Evolutionary conservation across 2,329 filamentous ascomycete species (phyloP).

Genomic region (Tolypocladium sp.): DNA sequence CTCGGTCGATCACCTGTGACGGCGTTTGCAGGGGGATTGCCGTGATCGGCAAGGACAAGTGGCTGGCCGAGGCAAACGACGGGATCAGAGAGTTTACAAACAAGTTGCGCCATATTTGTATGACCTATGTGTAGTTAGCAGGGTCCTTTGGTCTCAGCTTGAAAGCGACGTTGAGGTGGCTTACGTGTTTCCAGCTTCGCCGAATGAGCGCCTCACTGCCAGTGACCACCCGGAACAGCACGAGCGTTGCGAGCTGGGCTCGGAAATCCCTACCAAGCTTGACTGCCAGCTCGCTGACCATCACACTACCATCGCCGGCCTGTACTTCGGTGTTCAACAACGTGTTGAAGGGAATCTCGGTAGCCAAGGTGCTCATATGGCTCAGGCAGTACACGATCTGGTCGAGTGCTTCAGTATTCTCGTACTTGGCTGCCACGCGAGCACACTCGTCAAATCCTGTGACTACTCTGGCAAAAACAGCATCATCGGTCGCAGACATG

Average conservation of each 20-base stretch:
- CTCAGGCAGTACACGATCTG: conserved; percentile 86
- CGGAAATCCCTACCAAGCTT: conserved; percentile 91
- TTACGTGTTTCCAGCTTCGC: conserved; percentile 68
- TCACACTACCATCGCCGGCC: conserved; percentile 82
- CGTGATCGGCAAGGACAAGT: conserved; percentile 60
- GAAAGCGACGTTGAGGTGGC: neutral
- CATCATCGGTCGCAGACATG: conserved; percentile 94
- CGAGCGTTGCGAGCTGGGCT: conserved; percentile 85
- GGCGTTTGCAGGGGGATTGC: conserved; percentile 85
- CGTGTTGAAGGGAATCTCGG: conserved; percentile 69
- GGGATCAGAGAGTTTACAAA: conserved; percentile 93
- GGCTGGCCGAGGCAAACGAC: conserved; percentile 58
- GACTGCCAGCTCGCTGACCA: conserved; percentile 97
- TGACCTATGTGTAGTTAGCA: conserved; percentile 43
- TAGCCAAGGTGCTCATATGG: conserved; percentile 80
- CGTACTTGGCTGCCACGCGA: conserved; percentile 79
- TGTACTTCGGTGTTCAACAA: conserved; percentile 92
- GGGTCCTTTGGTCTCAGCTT: neutral
- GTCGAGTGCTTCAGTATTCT: conserved; percentile 77
- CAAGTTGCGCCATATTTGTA: conserved; percentile 88
- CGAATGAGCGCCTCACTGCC: conserved; percentile 72
- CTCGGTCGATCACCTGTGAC: conserved; percentile 86
- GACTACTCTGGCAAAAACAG: conserved; percentile 88
- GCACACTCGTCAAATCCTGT: conserved; percentile 95
- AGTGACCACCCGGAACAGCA: conserved; percentile 87